phyloP scores from a whole-genome alignment of 2,329 filamentous ascomycete genomes.

The Neoscytalidium dimidiatum region DNA sequence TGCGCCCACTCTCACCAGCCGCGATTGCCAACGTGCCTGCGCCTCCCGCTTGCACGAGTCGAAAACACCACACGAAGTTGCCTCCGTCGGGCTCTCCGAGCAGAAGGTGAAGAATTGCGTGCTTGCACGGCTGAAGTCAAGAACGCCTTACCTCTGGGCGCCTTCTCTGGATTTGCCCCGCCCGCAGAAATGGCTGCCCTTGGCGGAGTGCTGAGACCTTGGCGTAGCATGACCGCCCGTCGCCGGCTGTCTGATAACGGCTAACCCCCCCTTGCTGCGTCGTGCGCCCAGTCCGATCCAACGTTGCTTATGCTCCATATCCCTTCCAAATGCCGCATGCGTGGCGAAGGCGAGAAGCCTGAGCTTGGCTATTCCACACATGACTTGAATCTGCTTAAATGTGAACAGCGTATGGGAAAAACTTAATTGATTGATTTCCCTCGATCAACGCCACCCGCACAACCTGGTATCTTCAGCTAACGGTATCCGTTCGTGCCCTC shows the following conservation, averaged over 20 bases:
- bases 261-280: neutral
- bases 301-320: neutral
- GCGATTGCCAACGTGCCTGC: neutral
- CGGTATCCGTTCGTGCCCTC: constrained; percentile 39
- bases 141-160: neutral
- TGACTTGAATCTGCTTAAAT: no score
- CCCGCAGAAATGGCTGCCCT: neutral
- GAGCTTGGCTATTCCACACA: neutral
- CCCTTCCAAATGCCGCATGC: neutral
- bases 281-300: neutral
- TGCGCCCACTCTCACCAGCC: neutral
- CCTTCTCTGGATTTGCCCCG: neutral
- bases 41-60: neutral
- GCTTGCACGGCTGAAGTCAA: neutral
- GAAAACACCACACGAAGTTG: neutral
- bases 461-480: constrained; percentile 21
- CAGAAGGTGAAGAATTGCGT: neutral
- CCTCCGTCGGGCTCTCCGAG: neutral
- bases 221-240: neutral
- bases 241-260: neutral
- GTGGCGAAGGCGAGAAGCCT: neutral
- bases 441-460: neutral
- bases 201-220: constrained; percentile 13
- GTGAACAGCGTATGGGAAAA: neutral
- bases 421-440: neutral